phyloP scores from a whole-genome alignment of 805 yeast species.

The Scheffersomyces stipitis region DNA sequence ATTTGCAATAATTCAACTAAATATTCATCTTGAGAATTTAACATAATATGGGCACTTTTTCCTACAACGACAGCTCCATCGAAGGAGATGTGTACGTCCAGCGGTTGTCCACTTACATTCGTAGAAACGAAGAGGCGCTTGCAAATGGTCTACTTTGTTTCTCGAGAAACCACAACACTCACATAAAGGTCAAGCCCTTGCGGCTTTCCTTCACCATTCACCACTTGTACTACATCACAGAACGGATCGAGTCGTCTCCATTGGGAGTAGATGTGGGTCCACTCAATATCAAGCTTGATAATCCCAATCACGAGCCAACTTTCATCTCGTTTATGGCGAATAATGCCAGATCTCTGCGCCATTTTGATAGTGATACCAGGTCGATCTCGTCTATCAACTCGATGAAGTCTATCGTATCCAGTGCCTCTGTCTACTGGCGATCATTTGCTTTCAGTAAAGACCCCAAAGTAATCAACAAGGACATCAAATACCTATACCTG shows the following conservation, averaged over 20 bases:
- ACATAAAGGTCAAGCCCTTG: conserved; percentile 46
- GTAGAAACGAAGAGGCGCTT: conserved; percentile 56
- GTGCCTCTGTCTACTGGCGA: conserved; percentile 43
- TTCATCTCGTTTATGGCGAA: conserved; percentile 60
- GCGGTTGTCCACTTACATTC: conserved; percentile 51
- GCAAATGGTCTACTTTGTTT: conserved; percentile 60
- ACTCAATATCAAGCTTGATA: conserved; percentile 57
- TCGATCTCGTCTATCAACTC: conserved; percentile 61
- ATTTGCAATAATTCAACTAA: too few species aligned
- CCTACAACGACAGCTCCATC: conserved; percentile 32
- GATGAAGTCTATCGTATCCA: conserved; percentile 49
- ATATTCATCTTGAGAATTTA: not conserved
- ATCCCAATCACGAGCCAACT: conserved; percentile 52
- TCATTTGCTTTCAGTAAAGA: conserved; percentile 35
- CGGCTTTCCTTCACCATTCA: conserved; percentile 60
- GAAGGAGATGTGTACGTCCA: conserved; percentile 62
- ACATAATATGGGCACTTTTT: conserved; percentile 26
- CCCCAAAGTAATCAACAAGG: conserved; percentile 47
- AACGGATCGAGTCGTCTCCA: conserved; percentile 50
- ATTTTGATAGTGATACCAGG: conserved; percentile 43
- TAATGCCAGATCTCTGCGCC: conserved; percentile 45
- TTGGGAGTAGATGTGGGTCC: conserved; percentile 60
- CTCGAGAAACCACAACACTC: conserved; percentile 34
- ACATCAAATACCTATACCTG: conserved; percentile 55
- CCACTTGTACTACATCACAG: conserved; percentile 62